Base-by-base conservation (phyloP, 1,284 basidiomycete genomes). In the Microbotryum lychnidis-dioicae region DNA sequence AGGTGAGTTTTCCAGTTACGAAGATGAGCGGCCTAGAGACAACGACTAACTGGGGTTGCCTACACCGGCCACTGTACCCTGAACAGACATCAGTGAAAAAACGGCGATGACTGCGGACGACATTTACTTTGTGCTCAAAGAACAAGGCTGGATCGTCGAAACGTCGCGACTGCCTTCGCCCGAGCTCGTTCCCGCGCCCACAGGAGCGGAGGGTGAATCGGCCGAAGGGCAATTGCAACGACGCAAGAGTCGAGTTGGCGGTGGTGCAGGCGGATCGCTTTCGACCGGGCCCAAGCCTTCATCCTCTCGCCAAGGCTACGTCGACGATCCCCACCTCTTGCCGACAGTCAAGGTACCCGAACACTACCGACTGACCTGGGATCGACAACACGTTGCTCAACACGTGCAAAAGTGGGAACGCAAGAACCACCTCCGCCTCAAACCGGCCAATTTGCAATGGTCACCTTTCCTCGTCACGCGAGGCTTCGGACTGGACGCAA, bases 81-180 rank as follows among this genome's bases (percentile, higher is more conserved):
- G 31, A 27, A 42, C 75, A 91, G 93, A 92, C 71, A 93, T 97
- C 73, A 87, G 88, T 73, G 75, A 78, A 20, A 85, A 83, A 4
- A 98, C 94, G 0, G 87, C 88, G 1, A 92, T 98, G 86, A 97
- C 89, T 4, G 75, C 86, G 46, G 90, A 94, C 74, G 94, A 98
- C 72, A 83, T 92, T 58, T 86, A 84, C 74, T 80, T 81, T 64
- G 88, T 86, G 4, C 82, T 98, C n/a, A 76, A 77, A 4, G 84
- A 88, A 54, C 84, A 87, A 69, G 80, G 82, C 68, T 88, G 94
- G 84, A 88, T 97, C 68, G 79, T 78, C 25, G 79, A 42, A 42
- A 77, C 37, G 69, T 73, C 46, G 71, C 74, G 50, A 61, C 67
- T 29, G 64, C 69, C 58, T 63, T 42, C 37, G 37, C 37, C 37